A percentile compares a stretch with the other conserved stretches of the same genome.
Evolutionary conservation across 441 rosid species (phyloP).

Genomic region (Corymbia citriodora): DNA sequence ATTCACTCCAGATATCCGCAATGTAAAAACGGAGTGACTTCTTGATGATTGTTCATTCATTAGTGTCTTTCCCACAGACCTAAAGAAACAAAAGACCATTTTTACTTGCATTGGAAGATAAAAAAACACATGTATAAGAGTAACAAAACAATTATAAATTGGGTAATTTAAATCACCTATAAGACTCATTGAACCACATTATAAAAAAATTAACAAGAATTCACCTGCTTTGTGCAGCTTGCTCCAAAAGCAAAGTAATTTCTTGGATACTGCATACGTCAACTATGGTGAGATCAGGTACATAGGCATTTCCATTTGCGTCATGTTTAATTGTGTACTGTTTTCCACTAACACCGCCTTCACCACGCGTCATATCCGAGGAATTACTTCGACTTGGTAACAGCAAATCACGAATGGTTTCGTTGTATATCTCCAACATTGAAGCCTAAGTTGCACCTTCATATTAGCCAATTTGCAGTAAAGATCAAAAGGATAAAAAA

Average conservation of each 20-base stretch:
- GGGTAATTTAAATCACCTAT: background rate
- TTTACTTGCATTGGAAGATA: background rate
- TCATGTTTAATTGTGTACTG: conserved; percentile 88
- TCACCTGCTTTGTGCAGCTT: conserved; percentile 96
- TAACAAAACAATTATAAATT: background rate
- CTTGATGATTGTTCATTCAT: conserved; percentile 99
- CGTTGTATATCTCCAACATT: conserved; percentile 96
- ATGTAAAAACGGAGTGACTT: conserved; percentile 94
- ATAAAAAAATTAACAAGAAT: background rate
- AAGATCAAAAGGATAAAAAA: background rate
- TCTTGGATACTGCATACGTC: conserved; percentile 78
- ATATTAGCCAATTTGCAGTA: background rate
- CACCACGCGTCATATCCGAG: conserved; percentile 31
- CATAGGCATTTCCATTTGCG: conserved; percentile 69
- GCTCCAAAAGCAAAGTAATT: conserved; percentile 67
- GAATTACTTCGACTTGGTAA: conserved; percentile 36
- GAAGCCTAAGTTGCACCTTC: conserved; percentile 48
- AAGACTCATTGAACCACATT: background rate
- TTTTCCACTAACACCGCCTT: conserved; percentile 58
- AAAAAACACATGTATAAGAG: background rate
- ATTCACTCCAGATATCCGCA: conserved; percentile 81
- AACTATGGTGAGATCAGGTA: conserved; percentile 73
- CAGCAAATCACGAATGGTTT: conserved; percentile 80
- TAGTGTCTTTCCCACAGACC: conserved; percentile 90
- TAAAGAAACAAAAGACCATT: conserved; percentile 11